Percentiles rank a stretch among this genome's conserved stretches.
Evolutionary conservation across 805 yeast species (phyloP).

Genomic region (Candida pseudoglaebosa): DNA sequence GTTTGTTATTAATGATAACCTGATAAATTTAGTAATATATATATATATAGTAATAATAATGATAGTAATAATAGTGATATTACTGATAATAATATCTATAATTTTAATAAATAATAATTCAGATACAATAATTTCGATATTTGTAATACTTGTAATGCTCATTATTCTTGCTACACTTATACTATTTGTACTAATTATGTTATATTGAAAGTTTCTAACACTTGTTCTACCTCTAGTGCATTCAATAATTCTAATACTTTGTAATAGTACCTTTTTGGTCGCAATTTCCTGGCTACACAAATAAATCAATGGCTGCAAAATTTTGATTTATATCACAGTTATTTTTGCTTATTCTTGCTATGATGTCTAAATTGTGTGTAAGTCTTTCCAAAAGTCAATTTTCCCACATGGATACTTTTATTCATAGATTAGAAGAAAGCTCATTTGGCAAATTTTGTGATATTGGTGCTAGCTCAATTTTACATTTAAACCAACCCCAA

Average conservation of each 20-base stretch:
- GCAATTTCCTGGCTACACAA: neutral
- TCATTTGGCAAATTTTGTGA: neutral
- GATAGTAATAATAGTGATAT: conserved; percentile 1
- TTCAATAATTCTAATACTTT: no score
- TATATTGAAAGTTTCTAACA: no score
- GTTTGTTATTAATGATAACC: neutral
- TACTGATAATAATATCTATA: neutral
- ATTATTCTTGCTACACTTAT: no score
- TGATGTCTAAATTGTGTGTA: neutral
- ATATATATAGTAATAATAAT: no score
- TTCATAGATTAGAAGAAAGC: neutral
- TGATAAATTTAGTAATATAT: no score
- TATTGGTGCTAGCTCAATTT: neutral
- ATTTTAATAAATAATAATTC: no score
- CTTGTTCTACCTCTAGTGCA: no score
- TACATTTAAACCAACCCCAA: neutral
- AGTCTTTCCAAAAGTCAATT: neutral
- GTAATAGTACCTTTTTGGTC: no score
- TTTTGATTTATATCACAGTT: no score
- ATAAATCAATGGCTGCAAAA: neutral
- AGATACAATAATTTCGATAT: no score
- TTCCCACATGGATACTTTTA: neutral
- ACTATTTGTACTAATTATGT: no score
- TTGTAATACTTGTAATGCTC: no score
- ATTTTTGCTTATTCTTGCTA: neutral